A percentile compares a stretch with the other conserved stretches of the same genome.
Evolutionary conservation across 352 stramenopile species (phyloP).

Genomic region (Pythium coloratum): DNA sequence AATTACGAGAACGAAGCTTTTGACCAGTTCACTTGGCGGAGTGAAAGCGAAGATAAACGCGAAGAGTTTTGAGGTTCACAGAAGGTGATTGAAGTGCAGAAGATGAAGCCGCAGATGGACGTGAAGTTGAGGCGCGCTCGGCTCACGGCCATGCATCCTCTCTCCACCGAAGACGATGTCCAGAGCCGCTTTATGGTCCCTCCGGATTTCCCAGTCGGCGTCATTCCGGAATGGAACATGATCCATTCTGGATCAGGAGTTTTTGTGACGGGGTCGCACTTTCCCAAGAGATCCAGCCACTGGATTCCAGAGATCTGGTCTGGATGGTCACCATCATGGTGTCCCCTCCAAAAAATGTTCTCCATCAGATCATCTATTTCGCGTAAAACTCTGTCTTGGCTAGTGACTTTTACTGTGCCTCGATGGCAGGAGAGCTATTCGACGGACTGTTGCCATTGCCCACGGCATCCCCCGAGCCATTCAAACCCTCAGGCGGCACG

Average conservation of each 20-base stretch:
- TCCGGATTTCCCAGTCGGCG: too few relatives aligned
- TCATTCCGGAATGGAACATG: too few relatives aligned
- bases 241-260: too few relatives aligned
- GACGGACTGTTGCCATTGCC: background rate
- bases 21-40: background rate
- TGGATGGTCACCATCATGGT: background rate
- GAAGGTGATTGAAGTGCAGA: conserved; percentile 1
- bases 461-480: background rate
- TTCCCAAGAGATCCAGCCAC: conserved; percentile 2
- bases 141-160: background rate
- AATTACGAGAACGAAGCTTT: background rate
- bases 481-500: conserved; percentile 46
- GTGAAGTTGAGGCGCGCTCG: background rate
- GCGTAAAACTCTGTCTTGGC: background rate
- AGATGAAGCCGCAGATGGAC: background rate
- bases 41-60: background rate
- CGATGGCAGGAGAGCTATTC: background rate
- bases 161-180: background rate
- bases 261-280: background rate
- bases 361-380: background rate
- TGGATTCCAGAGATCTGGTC: background rate
- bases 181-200: too few relatives aligned
- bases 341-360: background rate
- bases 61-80: background rate
- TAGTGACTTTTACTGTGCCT: background rate